Evolutionary conservation across 805 yeast species (phyloP).

Genomic region (Yarrowia yakushimensis): DNA sequence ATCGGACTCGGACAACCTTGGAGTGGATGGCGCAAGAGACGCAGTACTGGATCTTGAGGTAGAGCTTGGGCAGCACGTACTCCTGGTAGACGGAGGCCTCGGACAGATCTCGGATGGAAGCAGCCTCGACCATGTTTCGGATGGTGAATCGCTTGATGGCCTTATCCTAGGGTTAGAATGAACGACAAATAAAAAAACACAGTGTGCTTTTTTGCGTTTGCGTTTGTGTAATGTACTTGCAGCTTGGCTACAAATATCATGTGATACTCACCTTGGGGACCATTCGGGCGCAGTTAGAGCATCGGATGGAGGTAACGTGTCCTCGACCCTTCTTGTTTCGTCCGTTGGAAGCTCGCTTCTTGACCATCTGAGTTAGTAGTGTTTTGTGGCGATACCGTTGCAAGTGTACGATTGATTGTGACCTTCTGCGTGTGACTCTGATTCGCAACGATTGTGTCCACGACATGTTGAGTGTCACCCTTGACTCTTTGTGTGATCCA

Average conservation of each 20-base stretch:
- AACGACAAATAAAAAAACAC: too few relatives aligned
- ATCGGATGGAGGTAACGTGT: constrained; percentile 99
- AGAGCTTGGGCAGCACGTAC: constrained; percentile 98
- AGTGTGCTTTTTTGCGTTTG: too few relatives aligned
- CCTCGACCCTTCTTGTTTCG: constrained; percentile 99
- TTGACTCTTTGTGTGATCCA: too few relatives aligned
- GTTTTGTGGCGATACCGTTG: too few relatives aligned
- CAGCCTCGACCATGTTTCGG: constrained; percentile 99
- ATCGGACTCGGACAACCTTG: constrained; percentile 99
- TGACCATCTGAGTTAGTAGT: constrained; percentile 70
- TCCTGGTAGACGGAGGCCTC: constrained; percentile 99
- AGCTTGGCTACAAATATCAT: neutral
- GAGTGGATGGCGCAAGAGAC: constrained; percentile 99
- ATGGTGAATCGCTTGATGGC: constrained; percentile 99
- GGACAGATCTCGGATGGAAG: constrained; percentile 98
- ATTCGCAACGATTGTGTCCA: neutral
- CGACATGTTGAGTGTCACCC: neutral
- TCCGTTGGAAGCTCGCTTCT: constrained; percentile 99
- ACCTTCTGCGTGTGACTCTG: too few relatives aligned
- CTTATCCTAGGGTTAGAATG: constrained; percentile 68
- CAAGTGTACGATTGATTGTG: too few relatives aligned
- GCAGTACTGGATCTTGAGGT: constrained; percentile 99
- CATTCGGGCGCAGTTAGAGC: constrained; percentile 99
- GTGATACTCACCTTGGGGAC: constrained; percentile 54
- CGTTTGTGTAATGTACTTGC: too few relatives aligned